Base-by-base conservation (phyloP, 345 rosid genomes). In the Toxicodendron radicans region DNA sequence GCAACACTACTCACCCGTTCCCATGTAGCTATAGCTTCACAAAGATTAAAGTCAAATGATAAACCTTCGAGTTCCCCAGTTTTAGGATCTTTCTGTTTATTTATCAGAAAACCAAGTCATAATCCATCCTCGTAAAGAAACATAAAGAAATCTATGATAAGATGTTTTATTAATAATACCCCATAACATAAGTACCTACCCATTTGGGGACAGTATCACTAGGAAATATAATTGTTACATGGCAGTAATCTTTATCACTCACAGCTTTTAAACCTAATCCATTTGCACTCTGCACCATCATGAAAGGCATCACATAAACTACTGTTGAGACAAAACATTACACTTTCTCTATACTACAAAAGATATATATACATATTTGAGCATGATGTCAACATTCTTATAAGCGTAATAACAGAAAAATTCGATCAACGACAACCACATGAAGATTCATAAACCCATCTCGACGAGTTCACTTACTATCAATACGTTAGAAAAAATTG, bases 11-110 rank as follows among this genome's bases (percentile, higher is more conserved):
- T 79, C 80, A 87, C 89, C 87, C 83, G 86, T 83, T 95, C 97
- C 97, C 97, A 91, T n/a, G 93, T 90, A 68, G 94, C 97, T 75
- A 92, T 92, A 68, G 95, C 98, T 86, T 96, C 99, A 14, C 97
- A 96, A 21, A 90, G 83, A 80, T 93, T 74, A 83, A 93, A 92
- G 72, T 87, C 92, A 74, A 91, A 93, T 9, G 92, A 84, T 32
- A 96, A 79, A 52, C 91, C 89, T 83, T 96, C 97, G 60, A 79
- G 87, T 84, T 89, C 91, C 48, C 97, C 98, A 64, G 95, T 90
- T 74, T 85, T 92, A 3, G 97, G 97, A 87, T 96, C 98, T 78
- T 71, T 92, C 98, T 92, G 86, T 82, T 77, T 35, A 74, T 63
- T 54, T 52, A 71, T 45, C 63, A 67, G 6, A 48, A 1, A 61